These are phyloP conservation scores for Triticum aestivum DNA, from an alignment of 176 grass and related monocot genomes.

Conservation along the genomic window IWGSC_CS_RefSeq_v2.1 NC_057798.1:214743935-214744434, in stretches of 20 bases:
- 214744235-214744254: constrained; percentile 64
- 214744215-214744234: constrained; percentile 98
- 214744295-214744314: background rate
- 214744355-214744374: background rate
- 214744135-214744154: background rate
- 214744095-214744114: background rate
- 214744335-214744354: background rate
- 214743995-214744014: no score
- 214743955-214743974: no score
- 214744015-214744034: no score
- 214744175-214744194: background rate
- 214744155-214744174: background rate
- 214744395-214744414: background rate
- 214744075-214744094: no score
- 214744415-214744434: background rate
- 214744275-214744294: background rate
- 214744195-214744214: constrained; percentile 79
- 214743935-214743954: no score
- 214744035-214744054: no score
- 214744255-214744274: background rate
- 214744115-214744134: background rate
- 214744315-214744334: background rate
- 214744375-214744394: background rate
- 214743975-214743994: no score
- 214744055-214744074: no score